Base-by-base conservation (phyloP, 1,284 basidiomycete species). In the Trichosporon coremiiforme region DNA sequence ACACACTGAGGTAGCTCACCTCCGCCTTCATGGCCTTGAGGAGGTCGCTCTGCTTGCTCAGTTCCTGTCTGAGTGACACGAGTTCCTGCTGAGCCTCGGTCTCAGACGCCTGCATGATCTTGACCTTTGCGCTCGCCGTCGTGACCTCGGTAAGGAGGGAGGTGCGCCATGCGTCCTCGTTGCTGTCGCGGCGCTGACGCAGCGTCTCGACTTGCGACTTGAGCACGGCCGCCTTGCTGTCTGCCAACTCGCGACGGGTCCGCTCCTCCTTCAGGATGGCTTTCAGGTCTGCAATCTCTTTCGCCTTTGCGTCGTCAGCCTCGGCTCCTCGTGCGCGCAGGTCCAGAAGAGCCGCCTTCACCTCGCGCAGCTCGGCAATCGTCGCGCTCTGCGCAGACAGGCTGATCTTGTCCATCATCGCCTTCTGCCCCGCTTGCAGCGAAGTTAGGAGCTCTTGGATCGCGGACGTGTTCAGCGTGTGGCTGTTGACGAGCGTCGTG, bases 391-490 rank as follows among this genome's bases (percentile, higher is more conserved):
- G 68, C 17, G 66, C 31, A 9, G 62, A 66, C 17, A 70, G 64
- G 41, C 47, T 36, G 35, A 73, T 67, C 55, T 67, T 66, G 67
- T 65, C 67, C 68, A 73, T 68, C 60, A 73, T 66, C 41, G 70
- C 68, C 38, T 70, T 63, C 63, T 73, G 72, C 4, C 68, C 69
- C 15, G 65, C 29, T 15, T 71, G 20, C 12, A 73, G 64, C 0
- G 70, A 65, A 1, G 55, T 62, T 25, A 73, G 64, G 55, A 73
- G 68, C 17, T 71, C 71, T 15, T 66, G 66, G 2, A 63, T n/a
- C 31, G 60, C 66, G 12, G 29, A 12, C 29, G 33, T 35, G 57
- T 33, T 33, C 4, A 12, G 15, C 29, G 33, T 35, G 57, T 33
- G 17, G 57, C n/a, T 33, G 15, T 62, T 62, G 15, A 62, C 57